These are phyloP conservation scores for Tylopilus subfusipes DNA, from an alignment of 768 basidiomycete species.

Conservation along the genomic window DNA sequence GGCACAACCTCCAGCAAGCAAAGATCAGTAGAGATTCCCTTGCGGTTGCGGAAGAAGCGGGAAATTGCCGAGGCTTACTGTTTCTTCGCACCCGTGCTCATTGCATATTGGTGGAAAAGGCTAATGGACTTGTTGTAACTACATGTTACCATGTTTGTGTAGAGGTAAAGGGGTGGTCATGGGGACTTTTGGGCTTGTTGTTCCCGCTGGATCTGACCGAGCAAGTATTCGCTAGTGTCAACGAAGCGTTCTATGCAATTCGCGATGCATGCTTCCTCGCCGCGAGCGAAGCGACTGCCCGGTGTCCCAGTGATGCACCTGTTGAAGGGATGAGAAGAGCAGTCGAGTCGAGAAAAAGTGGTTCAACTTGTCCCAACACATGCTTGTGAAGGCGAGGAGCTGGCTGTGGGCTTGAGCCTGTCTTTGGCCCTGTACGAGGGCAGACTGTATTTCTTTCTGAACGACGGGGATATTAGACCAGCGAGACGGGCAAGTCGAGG, in stretches of 20 bases:
- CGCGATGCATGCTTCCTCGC: constrained; percentile 76
- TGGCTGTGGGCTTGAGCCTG: constrained; percentile 74
- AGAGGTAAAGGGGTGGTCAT: constrained; percentile 4
- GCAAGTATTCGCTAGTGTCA: constrained; percentile 80
- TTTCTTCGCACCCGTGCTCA: constrained; percentile 59
- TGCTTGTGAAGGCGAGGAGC: constrained; percentile 75
- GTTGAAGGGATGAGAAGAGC: constrained; percentile 12
- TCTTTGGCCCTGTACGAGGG: constrained; percentile 77
- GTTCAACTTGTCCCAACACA: constrained; percentile 90
- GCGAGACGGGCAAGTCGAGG: not conserved
- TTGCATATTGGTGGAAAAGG: constrained; percentile 47
- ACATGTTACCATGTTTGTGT: constrained; percentile 3
- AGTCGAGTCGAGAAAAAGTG: constrained; percentile 4
- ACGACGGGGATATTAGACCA: not conserved
- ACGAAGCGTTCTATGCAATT: constrained; percentile 94
- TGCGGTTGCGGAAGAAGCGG: constrained; percentile 48
- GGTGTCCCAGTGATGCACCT: constrained; percentile 83
- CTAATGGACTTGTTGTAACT: constrained; percentile 23
- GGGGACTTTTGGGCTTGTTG: constrained; percentile 34
- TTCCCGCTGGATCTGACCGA: constrained; percentile 55
- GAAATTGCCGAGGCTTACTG: constrained; percentile 69
- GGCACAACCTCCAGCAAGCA: constrained; percentile 41
- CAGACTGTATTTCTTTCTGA: constrained; percentile 79
- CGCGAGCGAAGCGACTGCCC: constrained; percentile 70
- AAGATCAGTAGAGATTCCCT: constrained; percentile 50